A percentile compares a stretch with the other conserved stretches of the same genome.
Conservation (phyloP, 1,284 basidiomycete species). For the Ganoderma meredithae region DNA sequence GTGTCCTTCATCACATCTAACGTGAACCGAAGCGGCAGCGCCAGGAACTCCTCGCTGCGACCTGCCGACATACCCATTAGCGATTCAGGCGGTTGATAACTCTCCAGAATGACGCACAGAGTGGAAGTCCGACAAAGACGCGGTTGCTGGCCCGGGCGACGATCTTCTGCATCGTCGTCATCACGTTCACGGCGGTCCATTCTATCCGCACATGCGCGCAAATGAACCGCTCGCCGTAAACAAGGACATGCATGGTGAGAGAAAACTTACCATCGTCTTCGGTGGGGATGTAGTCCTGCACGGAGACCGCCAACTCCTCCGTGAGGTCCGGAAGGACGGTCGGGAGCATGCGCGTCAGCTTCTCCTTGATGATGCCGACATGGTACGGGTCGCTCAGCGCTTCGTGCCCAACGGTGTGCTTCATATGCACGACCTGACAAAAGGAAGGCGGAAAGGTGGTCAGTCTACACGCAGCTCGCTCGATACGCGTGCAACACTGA, state of each 20-base stretch:
- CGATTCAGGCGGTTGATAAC: neutral
- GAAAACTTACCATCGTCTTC: constrained; percentile 23
- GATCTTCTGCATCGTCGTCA: constrained; percentile 34
- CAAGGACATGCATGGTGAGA: constrained; percentile 16
- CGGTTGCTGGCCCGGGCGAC: constrained; percentile 38
- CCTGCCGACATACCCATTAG: constrained; percentile 24
- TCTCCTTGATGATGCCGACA: constrained; percentile 36
- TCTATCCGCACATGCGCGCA: constrained; percentile 23
- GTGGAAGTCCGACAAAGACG: constrained; percentile 40
- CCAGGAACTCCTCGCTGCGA: constrained; percentile 32
- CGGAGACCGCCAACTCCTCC: constrained; percentile 38
- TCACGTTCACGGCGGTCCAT: constrained; percentile 30
- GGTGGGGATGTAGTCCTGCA: constrained; percentile 30
- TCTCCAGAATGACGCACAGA: constrained; percentile 29
- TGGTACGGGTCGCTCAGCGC: constrained; percentile 38
- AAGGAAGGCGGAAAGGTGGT: too few species aligned
- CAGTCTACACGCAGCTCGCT: too few species aligned
- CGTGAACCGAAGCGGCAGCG: constrained; percentile 26
- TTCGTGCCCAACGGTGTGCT: constrained; percentile 37
- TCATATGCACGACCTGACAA: constrained; percentile 21
- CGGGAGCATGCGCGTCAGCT: constrained; percentile 36
- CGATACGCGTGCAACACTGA: too few species aligned
- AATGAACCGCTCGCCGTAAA: neutral
- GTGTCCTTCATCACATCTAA: constrained; percentile 15
- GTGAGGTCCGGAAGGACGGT: constrained; percentile 36